Conservation (phyloP, 352 stramenopile species). For the Phytopythium helicoides region DNA sequence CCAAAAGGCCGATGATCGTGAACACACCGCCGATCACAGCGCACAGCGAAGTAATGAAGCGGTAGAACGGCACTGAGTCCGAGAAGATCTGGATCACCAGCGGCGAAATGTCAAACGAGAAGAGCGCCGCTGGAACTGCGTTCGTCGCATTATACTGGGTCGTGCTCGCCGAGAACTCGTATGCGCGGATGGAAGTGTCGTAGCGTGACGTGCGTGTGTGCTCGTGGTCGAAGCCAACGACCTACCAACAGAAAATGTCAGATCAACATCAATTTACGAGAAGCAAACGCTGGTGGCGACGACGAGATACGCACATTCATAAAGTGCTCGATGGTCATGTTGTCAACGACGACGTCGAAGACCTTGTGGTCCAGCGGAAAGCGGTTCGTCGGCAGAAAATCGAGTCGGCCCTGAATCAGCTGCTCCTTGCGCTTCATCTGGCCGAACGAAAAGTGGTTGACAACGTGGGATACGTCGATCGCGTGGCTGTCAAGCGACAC, state of each 20-base stretch:
- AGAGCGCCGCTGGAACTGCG: slow-evolving; percentile 58
- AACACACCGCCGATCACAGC: slow-evolving; percentile 83
- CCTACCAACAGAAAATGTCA: slow-evolving; percentile 19
- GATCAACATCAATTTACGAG: background rate
- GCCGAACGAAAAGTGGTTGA: slow-evolving; percentile 88
- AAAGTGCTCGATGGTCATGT: slow-evolving; percentile 82
- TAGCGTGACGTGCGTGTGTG: slow-evolving; percentile 49
- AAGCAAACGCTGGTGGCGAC: background rate
- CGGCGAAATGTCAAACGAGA: slow-evolving; percentile 82
- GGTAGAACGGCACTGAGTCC: slow-evolving; percentile 78
- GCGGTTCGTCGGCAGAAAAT: slow-evolving; percentile 52
- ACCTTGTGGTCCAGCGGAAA: slow-evolving; percentile 59
- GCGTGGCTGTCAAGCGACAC: slow-evolving; percentile 61
- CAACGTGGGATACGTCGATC: slow-evolving; percentile 64
- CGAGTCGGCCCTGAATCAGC: slow-evolving; percentile 38
- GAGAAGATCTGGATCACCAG: slow-evolving; percentile 67
- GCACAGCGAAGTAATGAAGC: slow-evolving; percentile 81
- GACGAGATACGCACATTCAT: slow-evolving; percentile 89
- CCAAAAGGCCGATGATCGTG: slow-evolving; percentile 81
- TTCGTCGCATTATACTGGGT: slow-evolving; percentile 72
- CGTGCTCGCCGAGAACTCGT: slow-evolving; percentile 76
- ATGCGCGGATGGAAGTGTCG: slow-evolving; percentile 49
- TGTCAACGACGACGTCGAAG: slow-evolving; percentile 55
- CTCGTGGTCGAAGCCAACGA: slow-evolving; percentile 75
- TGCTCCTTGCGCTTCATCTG: slow-evolving; percentile 67